Evolutionary conservation across 169 alveolate species (phyloP), one percentile per base, ranked within the genome.

Genomic region (Plasmodium reichenowi): DNA sequence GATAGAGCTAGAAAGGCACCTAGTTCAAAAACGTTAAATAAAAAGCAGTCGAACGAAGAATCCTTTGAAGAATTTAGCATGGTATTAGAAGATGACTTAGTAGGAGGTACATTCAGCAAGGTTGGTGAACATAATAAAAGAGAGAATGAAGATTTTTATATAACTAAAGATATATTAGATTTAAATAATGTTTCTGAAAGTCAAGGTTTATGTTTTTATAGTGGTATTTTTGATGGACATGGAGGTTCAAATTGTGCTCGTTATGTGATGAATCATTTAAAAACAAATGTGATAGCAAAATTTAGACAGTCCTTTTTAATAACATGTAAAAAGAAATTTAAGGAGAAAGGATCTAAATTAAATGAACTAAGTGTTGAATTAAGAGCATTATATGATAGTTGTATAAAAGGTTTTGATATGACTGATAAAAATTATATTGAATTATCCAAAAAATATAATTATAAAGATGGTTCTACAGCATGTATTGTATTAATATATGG

Each of bases 211-310:
- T 95, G 97, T 72, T 94, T 94, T 74, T 95, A 76, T 70, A 87
- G 95, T 13, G 97, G 96, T 4, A 94, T 95, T 3, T 95, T 94
- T 71, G 96, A 94, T 60, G 97, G 97, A 9, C 97, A 95, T 67
- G 94, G 94, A 6, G 97, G 97, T 1, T 85, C 96, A 72, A 95
- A 95, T 48, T 95, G 97, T 68, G 95, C 97, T 47, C 93, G 94
- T 32, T 95, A 95, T 85, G 94, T 94, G 2, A 85, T 90, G 45
- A 75, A 74, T 52, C 97, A 95, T 67, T 74, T 95, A 52, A 95
- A 95, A 93, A 95, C 95, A 66, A 95, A 95, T 54, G 63, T 95
- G 38, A 54, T 95, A 26, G 94, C 96, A 17, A 93, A 90, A 58
- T 95, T 92, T 50, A 72, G 96, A n/a, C 97, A 95, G 73, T 71